phyloP scores from a whole-genome alignment of 176 grass and related monocot species.

The Ampelocalamus luodianensis region DNA sequence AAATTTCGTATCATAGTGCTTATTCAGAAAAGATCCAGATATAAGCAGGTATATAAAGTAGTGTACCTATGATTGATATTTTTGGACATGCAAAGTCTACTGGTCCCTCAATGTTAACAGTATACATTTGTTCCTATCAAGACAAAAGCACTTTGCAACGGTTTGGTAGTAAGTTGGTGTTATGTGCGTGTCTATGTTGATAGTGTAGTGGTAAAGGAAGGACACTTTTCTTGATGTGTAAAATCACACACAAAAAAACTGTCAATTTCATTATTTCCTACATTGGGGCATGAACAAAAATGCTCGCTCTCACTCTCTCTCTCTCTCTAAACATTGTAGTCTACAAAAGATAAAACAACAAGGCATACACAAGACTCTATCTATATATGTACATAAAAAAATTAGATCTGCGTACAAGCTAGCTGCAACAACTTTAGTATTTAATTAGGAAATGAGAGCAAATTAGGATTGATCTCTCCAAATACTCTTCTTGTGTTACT shows the following conservation, averaged over 20 bases:
- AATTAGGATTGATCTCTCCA: neutral
- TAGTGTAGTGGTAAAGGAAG: conserved; percentile 53
- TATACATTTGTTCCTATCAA: conserved; percentile 48
- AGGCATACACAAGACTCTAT: neutral
- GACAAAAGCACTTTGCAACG: conserved; percentile 49
- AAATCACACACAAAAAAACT: conserved; percentile 37
- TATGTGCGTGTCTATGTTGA: conserved; percentile 36
- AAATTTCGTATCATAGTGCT: neutral
- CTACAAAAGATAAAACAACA: neutral
- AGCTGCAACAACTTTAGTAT: neutral
- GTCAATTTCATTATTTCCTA: conserved; percentile 32
- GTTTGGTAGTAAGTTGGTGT: conserved; percentile 58
- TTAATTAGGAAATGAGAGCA: neutral
- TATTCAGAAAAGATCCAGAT: neutral
- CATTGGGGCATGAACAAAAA: conserved; percentile 45
- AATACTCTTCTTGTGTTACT: neutral
- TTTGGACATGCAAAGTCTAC: conserved; percentile 27
- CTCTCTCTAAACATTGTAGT: neutral
- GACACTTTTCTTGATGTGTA: conserved; percentile 31
- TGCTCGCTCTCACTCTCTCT: neutral
- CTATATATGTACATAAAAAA: neutral
- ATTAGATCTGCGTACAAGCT: neutral
- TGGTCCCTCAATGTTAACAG: conserved; percentile 37
- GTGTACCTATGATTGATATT: conserved; percentile 29
- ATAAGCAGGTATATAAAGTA: conserved; percentile 33